phyloP scores from a whole-genome alignment of 2,329 filamentous ascomycete species.

The Ambrosiella cleistominuta region DNA sequence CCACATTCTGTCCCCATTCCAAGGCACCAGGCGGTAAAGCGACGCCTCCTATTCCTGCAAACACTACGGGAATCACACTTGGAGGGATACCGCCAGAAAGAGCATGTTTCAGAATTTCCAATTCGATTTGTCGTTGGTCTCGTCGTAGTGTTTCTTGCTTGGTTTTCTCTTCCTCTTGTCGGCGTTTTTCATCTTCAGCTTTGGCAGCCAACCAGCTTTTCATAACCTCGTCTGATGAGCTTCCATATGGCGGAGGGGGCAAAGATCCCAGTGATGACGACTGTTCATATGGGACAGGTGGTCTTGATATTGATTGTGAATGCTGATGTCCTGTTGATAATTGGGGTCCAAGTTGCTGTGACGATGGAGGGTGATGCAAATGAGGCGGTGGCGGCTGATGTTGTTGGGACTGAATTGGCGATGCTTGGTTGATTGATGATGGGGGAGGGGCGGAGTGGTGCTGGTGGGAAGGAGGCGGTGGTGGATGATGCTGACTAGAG shows the following conservation, averaged over 20 bases:
- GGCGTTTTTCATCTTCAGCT: constrained; percentile 54
- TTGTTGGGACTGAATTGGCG: constrained; percentile 10
- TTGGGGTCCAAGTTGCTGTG: neutral
- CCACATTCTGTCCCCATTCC: constrained; percentile 53
- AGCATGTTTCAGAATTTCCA: constrained; percentile 53
- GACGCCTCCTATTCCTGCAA: constrained; percentile 52
- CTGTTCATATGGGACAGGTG: neutral
- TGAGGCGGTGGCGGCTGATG: constrained; percentile 19
- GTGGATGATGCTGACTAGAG: constrained; percentile 1
- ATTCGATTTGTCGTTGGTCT: constrained; percentile 56
- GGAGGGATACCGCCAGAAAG: constrained; percentile 54
- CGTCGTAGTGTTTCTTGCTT: constrained; percentile 46
- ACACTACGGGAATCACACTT: constrained; percentile 56
- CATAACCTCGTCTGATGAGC: constrained; percentile 52
- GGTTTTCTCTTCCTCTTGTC: constrained; percentile 57
- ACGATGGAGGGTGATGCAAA: constrained; percentile 1
- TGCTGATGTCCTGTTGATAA: neutral
- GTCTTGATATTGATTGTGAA: neutral
- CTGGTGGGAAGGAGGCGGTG: constrained; percentile 15
- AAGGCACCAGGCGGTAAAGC: constrained; percentile 40
- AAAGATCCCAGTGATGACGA: constrained; percentile 5
- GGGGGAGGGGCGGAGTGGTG: constrained; percentile 18
- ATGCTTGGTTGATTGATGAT: neutral
- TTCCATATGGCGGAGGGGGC: constrained; percentile 46
- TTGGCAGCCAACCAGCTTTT: constrained; percentile 53